Percentiles rank a stretch among this genome's conserved stretches.
Conservation (phyloP, 2,329 filamentous ascomycete species). For the Trichophyton schoenleinii region DNA sequence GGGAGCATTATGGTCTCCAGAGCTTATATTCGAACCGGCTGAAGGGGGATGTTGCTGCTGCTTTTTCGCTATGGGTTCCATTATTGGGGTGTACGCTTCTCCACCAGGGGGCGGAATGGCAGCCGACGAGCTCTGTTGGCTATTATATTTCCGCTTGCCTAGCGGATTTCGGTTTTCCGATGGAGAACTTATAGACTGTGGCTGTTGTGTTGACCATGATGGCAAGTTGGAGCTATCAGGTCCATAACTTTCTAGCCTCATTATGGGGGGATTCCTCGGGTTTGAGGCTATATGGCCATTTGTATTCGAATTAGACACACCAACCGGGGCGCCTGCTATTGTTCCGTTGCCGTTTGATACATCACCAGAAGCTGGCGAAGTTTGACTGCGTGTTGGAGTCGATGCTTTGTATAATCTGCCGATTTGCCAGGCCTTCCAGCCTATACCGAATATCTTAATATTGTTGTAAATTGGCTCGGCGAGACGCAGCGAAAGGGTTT, state of each 20-base stretch:
- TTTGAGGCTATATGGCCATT: not conserved
- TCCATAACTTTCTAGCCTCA: not conserved
- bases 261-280: not conserved
- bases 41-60: not conserved
- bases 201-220: not conserved
- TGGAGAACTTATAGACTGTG: not conserved
- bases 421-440: slow-evolving; percentile 29
- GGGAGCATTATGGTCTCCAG: not conserved
- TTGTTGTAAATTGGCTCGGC: slow-evolving; percentile 23
- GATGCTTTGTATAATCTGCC: slow-evolving; percentile 27
- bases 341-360: not conserved
- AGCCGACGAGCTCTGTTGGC: not conserved
- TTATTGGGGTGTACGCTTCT: not conserved
- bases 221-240: not conserved
- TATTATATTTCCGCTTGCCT: not conserved
- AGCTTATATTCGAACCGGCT: not conserved
- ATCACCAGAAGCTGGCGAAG: not conserved
- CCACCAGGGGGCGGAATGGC: not conserved
- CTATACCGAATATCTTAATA: slow-evolving; percentile 27
- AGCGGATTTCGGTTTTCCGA: not conserved
- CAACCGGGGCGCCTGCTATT: not conserved
- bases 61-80: not conserved
- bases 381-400: not conserved
- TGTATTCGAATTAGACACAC: not conserved
- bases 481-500: slow-evolving; percentile 22